These are phyloP conservation scores for Vitis cinerea DNA, from an alignment of 164 flowering plant genomes.

Conservation along the genomic window DNA sequence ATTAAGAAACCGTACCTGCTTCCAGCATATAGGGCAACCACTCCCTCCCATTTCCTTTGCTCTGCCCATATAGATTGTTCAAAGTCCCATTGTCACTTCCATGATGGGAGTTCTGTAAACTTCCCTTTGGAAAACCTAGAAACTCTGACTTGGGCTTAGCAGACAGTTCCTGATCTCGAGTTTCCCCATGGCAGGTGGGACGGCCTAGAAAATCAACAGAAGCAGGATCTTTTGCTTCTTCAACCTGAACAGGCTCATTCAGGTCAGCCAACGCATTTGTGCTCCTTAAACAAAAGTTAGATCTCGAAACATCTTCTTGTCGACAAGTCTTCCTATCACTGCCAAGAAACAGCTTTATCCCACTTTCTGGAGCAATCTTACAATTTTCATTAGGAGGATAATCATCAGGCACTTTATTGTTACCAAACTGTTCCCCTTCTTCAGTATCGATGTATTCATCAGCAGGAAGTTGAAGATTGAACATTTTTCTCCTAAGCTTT, in stretches of 20 bases:
- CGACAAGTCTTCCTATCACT: conserved; percentile 19
- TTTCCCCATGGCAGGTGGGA: conserved; percentile 18
- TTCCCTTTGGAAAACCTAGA: conserved; percentile 25
- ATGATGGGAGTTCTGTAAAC: conserved; percentile 11
- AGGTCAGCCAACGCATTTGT: conserved; percentile 57
- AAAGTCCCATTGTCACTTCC: conserved; percentile 18
- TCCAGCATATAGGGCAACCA: conserved; percentile 31
- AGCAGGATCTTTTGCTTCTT: conserved; percentile 40
- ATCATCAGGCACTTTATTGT: conserved; percentile 25
- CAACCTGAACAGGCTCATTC: conserved; percentile 69
- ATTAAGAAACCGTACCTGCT: conserved; percentile 34
- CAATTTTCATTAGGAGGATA: conserved; percentile 19
- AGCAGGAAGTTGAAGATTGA: conserved; percentile 90
- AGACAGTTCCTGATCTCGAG: conserved; percentile 18
- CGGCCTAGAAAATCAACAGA: conserved; percentile 35
- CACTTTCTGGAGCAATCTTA: conserved; percentile 26
- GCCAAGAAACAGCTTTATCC: conserved; percentile 32
- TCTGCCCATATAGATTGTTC: conserved; percentile 11
- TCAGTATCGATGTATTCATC: conserved; percentile 76
- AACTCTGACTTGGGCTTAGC: conserved; percentile 21
- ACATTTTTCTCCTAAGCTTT: conserved; percentile 56
- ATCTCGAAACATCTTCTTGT: conserved; percentile 28
- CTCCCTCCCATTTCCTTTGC: conserved; percentile 29
- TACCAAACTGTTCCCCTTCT: conserved; percentile 39
- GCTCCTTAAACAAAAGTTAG: conserved; percentile 24